Evolutionary conservation across 2,329 filamentous ascomycete species (phyloP).

Genomic region (Diaporthe aspalathi): DNA sequence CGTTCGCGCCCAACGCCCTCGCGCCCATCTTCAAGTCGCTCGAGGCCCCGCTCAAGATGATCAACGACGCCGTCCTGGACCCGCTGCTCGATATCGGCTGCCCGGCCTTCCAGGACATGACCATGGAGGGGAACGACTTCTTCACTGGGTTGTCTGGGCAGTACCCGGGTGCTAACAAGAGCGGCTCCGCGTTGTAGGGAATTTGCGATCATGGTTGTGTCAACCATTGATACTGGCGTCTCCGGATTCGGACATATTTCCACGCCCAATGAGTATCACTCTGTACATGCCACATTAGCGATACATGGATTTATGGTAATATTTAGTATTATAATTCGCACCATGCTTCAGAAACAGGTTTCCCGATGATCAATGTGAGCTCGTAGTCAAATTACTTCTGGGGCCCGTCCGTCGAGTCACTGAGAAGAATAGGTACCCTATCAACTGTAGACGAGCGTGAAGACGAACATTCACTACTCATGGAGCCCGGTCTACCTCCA

Average conservation of each 20-base stretch:
- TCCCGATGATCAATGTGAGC: background rate
- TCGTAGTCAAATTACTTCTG: background rate
- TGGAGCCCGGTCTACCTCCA: too few relatives aligned
- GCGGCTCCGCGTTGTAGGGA: conserved; percentile 4
- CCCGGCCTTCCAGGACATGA: conserved; percentile 47
- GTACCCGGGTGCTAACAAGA: conserved; percentile 24
- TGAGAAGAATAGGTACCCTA: background rate
- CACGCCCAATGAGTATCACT: too few relatives aligned
- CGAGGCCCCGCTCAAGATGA: conserved; percentile 46
- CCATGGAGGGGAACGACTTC: conserved; percentile 42
- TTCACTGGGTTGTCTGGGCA: conserved; percentile 11
- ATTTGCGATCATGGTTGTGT: background rate
- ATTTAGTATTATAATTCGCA: background rate
- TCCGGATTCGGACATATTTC: too few relatives aligned
- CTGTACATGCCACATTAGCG: background rate
- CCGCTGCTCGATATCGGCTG: conserved; percentile 46
- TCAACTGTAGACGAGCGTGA: too few relatives aligned
- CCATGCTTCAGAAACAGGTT: background rate
- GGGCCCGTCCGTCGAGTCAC: background rate
- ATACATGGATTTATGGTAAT: background rate
- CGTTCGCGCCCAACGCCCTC: conserved; percentile 55
- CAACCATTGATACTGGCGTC: background rate
- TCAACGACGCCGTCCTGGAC: conserved; percentile 48
- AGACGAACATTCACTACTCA: too few relatives aligned
- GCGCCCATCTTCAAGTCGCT: conserved; percentile 51